These are phyloP conservation scores for Tulasnella sp. DNA, from an alignment of 768 basidiomycete species.

Conservation along the genomic window DNA sequence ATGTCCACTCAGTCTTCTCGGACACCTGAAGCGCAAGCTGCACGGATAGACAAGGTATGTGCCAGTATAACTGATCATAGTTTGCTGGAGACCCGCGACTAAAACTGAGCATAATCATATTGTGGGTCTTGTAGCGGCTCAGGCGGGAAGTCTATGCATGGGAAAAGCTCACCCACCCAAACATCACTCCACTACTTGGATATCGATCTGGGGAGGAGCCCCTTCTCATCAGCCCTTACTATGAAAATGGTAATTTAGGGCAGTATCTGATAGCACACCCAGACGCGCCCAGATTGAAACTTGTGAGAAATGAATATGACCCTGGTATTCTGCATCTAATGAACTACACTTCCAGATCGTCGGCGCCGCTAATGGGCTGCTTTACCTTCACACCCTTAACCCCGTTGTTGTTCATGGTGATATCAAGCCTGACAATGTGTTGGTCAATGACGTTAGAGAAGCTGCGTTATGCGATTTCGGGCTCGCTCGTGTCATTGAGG, in stretches of 20 bases:
- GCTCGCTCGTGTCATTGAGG: background rate
- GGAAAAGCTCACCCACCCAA: background rate
- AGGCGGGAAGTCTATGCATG: background rate
- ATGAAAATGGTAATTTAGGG: background rate
- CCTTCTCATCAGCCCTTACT: background rate
- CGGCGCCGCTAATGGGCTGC: background rate
- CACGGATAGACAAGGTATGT: no score
- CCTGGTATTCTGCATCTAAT: no score
- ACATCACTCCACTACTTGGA: background rate
- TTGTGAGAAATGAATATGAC: no score
- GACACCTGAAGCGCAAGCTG: no score
- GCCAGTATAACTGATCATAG: no score
- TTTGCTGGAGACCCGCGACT: no score
- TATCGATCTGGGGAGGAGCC: background rate
- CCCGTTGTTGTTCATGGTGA: slow-evolving; percentile 11
- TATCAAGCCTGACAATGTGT: slow-evolving; percentile 9
- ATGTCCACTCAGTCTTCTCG: no score
- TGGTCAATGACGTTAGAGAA: background rate
- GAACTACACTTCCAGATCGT: no score
- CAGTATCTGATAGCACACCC: background rate
- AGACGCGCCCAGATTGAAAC: background rate
- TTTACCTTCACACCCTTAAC: slow-evolving; percentile 1
- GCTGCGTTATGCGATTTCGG: slow-evolving; percentile 7
- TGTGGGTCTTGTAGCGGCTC: background rate
- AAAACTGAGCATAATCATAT: no score